phyloP scores from a whole-genome alignment of 1,284 basidiomycete species.

The Boletus sp. region DNA sequence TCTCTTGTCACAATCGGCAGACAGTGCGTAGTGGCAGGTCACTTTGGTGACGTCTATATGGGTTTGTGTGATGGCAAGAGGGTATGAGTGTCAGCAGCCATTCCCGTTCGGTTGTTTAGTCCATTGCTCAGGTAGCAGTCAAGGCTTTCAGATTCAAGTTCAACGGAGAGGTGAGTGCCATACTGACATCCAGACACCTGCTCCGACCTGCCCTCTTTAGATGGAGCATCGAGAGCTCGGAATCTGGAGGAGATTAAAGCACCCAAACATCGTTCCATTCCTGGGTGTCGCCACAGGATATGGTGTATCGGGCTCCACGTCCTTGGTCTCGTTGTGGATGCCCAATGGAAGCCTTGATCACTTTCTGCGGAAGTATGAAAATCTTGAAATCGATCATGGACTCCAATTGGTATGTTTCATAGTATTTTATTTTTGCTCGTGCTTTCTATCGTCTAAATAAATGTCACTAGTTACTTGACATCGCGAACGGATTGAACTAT shows the following conservation, averaged over 20 bases:
- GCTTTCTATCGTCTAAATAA: not conserved
- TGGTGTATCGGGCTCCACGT: conserved; percentile 6
- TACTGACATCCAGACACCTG: not conserved
- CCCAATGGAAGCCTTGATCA: conserved; percentile 8
- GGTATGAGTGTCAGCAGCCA: not conserved
- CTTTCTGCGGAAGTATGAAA: conserved; percentile 1
- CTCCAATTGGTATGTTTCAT: conserved; percentile 10
- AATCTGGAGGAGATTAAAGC: conserved; percentile 11
- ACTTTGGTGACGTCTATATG: conserved; percentile 16
- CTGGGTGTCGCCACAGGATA: conserved; percentile 13
- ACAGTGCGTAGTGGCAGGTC: not conserved
- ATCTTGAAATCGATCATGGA: not conserved
- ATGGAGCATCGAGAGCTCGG: conserved; percentile 14
- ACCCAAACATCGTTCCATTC: conserved; percentile 20
- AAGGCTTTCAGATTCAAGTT: conserved; percentile 13
- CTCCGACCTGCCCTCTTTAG: not conserved
- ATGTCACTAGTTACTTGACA: not conserved
- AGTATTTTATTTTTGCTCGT: not conserved
- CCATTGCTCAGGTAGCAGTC: conserved; percentile 11
- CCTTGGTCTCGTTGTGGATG: conserved; percentile 23
- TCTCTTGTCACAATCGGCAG: not conserved
- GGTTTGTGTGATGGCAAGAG: not conserved
- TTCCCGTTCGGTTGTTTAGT: too few relatives aligned
- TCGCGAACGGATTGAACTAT: conserved; percentile 4
- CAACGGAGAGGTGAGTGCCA: not conserved